Evolutionary conservation across 2,329 filamentous ascomycete genomes (phyloP).

Genomic region (Colletotrichum agaves): DNA sequence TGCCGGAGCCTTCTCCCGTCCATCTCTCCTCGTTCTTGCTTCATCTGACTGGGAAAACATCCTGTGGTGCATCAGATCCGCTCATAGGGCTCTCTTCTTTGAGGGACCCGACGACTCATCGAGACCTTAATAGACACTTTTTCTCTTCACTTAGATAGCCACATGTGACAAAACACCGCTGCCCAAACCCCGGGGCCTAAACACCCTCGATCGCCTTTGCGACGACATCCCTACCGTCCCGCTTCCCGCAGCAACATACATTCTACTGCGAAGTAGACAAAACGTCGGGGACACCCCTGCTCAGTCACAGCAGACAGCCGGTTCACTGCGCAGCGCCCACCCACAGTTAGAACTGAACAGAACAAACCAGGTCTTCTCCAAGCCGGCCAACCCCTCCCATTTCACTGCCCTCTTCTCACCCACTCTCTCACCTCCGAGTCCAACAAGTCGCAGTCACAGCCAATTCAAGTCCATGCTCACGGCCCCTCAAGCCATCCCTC

Average conservation of each 20-base stretch:
- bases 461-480: conserved; percentile 1
- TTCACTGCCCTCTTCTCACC: conserved; percentile 18
- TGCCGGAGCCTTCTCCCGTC: conserved; percentile 21
- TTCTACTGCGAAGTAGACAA: conserved; percentile 8
- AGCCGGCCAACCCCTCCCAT: conserved; percentile 35
- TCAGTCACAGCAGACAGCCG: conserved; percentile 15
- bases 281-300: conserved; percentile 33
- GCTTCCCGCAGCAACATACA: conserved; percentile 30
- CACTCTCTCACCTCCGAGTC: neutral
- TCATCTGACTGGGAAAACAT: conserved; percentile 2
- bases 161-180: neutral
- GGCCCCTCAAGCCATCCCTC: conserved; percentile 1
- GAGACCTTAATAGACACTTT: neutral
- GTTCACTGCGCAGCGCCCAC: conserved; percentile 26
- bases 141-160: neutral
- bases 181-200: conserved; percentile 17
- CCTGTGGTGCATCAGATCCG: conserved; percentile 3
- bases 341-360: conserved; percentile 27
- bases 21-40: neutral
- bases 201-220: conserved; percentile 23
- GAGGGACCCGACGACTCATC: neutral
- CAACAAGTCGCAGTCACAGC: neutral
- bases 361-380: neutral
- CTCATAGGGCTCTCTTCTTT: conserved; percentile 6
- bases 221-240: conserved; percentile 35